Evolutionary conservation across 306 rosid genomes (phyloP), one percentile per base, ranked within the genome.

Genomic region (Rubus parviflorus): DNA sequence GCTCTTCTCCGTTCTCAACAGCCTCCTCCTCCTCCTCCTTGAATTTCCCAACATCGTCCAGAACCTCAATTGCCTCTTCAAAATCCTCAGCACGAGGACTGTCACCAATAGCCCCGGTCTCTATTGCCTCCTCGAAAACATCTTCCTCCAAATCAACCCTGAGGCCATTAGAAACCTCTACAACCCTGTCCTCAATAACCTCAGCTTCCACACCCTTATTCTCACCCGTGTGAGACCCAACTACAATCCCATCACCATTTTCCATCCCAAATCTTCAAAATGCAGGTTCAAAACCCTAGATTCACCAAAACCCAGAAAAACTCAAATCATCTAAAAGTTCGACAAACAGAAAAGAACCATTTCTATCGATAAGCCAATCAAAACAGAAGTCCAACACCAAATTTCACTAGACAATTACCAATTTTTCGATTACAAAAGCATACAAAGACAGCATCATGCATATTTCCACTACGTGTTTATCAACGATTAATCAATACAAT

Each of bases 91-190:
- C 81, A 83, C 79, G 83, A 73, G 72, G 52, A 70, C 35, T 70
- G 64, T 75, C 90, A 69, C 49, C 76, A 78, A 57, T 79, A 46
- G 38, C 72, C 35, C n/a, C 66, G 11, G 79, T 69, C 43, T 70
- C 88, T 37, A 83, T 23, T 2, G 87, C 92, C 88, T 90, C 92
- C 88, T 88, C 85, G 5, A 86, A 87, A 85, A 81, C 89, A 65
- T 83, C 97, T 8, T 79, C 90, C 66, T 41, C 86, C 42, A 73
- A 81, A 49, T 78, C 77, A 77, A 82, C 90, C 81, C 86, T 85
- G 73, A 65, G 42, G 22, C 85, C 84, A 20, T 79, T 84, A 75
- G 88, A 81, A 73, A 70, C 90, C 69, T 78, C 83, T 72, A 68
- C 79, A 8, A 49, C 37, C 53, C 71, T 73, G 78, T 79, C 91